A percentile compares a stretch with the other conserved stretches of the same genome.
Evolutionary conservation across 1,139 yeast genomes (phyloP).

Genomic region (Kodamaea arcana): DNA sequence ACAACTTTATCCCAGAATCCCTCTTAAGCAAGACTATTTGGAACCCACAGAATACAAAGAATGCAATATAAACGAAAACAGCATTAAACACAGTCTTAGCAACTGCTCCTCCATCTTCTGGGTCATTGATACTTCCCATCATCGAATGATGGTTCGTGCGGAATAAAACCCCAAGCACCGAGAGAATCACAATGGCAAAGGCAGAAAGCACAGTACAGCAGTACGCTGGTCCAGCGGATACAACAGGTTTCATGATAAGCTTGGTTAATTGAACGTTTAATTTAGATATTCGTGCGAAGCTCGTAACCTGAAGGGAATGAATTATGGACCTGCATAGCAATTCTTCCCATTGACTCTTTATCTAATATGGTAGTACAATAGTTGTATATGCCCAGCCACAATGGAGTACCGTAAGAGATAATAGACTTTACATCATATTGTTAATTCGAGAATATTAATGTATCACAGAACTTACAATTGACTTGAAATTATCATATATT

Average conservation of each 20-base stretch:
- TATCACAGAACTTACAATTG: no score
- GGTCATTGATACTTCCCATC: conserved; percentile 89
- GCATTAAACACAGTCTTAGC: conserved; percentile 90
- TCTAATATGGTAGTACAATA: no score
- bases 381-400: no score
- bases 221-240: conserved; percentile 76
- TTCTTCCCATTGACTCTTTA: no score
- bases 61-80: conserved; percentile 73
- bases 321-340: no score
- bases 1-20: conserved; percentile 52
- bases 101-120: conserved; percentile 90
- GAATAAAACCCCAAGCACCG: conserved; percentile 81
- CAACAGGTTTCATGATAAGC: conserved; percentile 23
- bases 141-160: conserved; percentile 79
- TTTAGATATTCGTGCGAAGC: no score
- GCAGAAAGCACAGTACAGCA: conserved; percentile 90
- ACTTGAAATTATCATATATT: no score
- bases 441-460: no score
- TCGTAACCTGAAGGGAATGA: no score
- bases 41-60: conserved; percentile 85
- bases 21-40: conserved; percentile 65
- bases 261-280: not conserved
- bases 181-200: conserved; percentile 82
- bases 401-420: no score
- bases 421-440: no score